A percentile compares a stretch with the other conserved stretches of the same genome.
Evolutionary conservation across 148 eudicot genomes (phyloP).

Genomic region (Persicaria tinctoria): DNA sequence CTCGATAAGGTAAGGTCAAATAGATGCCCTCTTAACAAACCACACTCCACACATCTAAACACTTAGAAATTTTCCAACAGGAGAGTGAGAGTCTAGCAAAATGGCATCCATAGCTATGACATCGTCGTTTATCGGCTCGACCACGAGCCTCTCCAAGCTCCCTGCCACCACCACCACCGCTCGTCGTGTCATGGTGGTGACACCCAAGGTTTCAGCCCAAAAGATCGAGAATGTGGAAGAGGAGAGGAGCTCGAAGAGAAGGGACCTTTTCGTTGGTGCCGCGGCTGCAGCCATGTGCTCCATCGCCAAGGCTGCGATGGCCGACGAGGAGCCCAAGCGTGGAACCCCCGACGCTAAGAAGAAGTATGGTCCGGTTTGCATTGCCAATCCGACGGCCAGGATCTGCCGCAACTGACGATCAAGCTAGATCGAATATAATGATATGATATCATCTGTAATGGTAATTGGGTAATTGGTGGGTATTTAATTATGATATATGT

Average conservation of each 20-base stretch:
- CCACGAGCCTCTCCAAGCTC: constrained; percentile 21
- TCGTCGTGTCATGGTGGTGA: constrained; percentile 17
- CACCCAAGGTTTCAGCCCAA: constrained; percentile 34
- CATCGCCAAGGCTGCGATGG: constrained; percentile 39
- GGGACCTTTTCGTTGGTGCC: constrained; percentile 54
- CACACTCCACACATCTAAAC: not conserved
- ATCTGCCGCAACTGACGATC: constrained; percentile 50
- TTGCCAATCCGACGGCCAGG: constrained; percentile 64
- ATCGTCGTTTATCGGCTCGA: constrained; percentile 36
- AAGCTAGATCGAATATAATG: no score
- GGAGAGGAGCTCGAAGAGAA: constrained; percentile 30
- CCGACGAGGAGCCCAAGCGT: constrained; percentile 53
- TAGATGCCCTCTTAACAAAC: constrained; percentile 15
- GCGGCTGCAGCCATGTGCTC: constrained; percentile 49
- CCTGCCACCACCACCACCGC: constrained; percentile 22
- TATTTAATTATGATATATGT: no score
- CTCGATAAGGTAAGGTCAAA: constrained; percentile 31
- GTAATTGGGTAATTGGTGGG: no score
- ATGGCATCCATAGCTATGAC: constrained; percentile 69
- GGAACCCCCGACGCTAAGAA: constrained; percentile 72
- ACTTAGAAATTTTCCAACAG: constrained; percentile 6
- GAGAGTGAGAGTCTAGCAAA: not conserved
- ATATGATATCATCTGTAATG: no score
- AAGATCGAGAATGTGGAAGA: constrained; percentile 14
- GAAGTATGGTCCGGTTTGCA: constrained; percentile 63